Base-by-base conservation (phyloP, 352 stramenopile genomes). In the Halophytophthora polymorphica region DNA sequence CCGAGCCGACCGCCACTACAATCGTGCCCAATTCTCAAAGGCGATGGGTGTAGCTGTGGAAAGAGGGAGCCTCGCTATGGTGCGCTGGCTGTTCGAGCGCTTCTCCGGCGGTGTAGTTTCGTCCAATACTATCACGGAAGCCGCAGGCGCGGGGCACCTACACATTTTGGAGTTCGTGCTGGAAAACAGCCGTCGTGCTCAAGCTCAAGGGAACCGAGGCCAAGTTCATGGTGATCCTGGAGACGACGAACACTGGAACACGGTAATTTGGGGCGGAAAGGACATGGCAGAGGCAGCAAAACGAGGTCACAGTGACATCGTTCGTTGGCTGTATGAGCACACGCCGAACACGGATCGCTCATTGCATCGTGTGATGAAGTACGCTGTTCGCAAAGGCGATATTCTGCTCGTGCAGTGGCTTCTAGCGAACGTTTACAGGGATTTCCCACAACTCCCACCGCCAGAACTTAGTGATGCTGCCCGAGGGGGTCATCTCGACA, bases 341-440 rank as follows among this genome's bases (percentile, higher is more conserved):
- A 40, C 39, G 29, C n/a, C 29, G 3, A 37, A 34, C 34, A 53
- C 53, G 11, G 57, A 64, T 14, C 48, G 52, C 17, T 43, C 53
- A 3, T 34, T 53, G 36, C 50, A 34, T 37, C 35, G 52, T 7
- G 46, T 71, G 14, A 64, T 66, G 53, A 19, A 43, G 15, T 60
- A 64, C 38, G 36, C 56, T 37, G 53, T 64, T 10, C 52, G 58
- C 17, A 54, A 59, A 45, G 56, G 61, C 19, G 52, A 66, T 22
- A 35, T 70, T 13, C 19, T 22, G 11, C 47, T 70, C 3, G 50
- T 66, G 12, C 25, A 70, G 40, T 70, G 61, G 61, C 48, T 71
- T 14, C 45, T 71, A 31, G 36, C 35, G 10, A 56, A 53, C 22
- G 51, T 60, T 6, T 66, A 69, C 34, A 21, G 39, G 40, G 45